Base-by-base conservation (phyloP, 192 early-diverging fungal species). In the Backusella liffmaniae region DNA sequence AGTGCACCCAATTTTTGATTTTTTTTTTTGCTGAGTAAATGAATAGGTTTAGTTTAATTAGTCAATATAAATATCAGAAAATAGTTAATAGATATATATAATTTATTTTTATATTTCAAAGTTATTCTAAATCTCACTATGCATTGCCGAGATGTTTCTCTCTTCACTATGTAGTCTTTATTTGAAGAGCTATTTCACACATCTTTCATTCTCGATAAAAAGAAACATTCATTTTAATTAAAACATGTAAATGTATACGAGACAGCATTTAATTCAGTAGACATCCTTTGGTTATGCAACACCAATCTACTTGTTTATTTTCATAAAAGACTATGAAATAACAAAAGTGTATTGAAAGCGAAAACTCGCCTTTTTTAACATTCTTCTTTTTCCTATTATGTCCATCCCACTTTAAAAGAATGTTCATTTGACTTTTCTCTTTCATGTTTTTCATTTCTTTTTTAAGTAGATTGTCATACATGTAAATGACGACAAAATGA, bases 401-500 rank as follows among this genome's bases (percentile, higher is more conserved):
- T 53, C 18, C 41, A 30, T 32, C 49, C 49, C 29, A 18, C 41
- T 49, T 72, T 59, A 7, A 68, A 39, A 26, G 39, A 16, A 26
- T 5, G 10, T 9, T 39, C 10, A 70, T 41, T 23, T 21, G 21
- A 13, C 7, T 41, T 69, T 36, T 41, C 21, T 21, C 21, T 13
- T 70, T 70, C 23, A 41, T 26, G n/a, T 41, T 42, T 42, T 37
- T 35, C 30, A 5, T 70, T 70, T 35, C 66, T 67, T 67, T 67
- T 34, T 35, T 67, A 35, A 35, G 16, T n/a, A 35, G 16, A 18
- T 5, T 26, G 23, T 67, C 10, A 67, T 67, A 30, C 30, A 35
- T 67, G 66, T 35, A 30, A 67, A 35, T 35, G 35, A 67, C 30
- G 30, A 67, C 15, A 67, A 67, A 67, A 67, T 67, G 32, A 67